Evolutionary conservation across 1,284 basidiomycete species (phyloP).

Genomic region (Ustilago crameri): DNA sequence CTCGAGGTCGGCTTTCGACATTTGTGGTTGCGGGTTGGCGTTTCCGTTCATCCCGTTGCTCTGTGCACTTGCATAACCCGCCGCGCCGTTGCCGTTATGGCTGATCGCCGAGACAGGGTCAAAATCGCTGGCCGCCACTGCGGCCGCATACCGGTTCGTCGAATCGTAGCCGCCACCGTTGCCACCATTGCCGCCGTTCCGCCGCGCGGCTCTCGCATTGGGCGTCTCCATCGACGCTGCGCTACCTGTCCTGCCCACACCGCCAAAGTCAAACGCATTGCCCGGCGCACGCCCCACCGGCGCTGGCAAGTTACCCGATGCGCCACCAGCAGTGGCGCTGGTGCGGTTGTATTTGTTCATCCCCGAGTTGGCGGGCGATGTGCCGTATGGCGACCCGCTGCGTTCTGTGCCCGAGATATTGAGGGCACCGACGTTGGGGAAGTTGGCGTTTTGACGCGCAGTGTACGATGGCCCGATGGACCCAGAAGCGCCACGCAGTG

Average conservation of each 20-base stretch:
- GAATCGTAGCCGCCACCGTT: not conserved
- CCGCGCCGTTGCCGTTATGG: not conserved
- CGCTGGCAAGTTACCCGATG: slow-evolving; percentile 19
- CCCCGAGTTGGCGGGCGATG: slow-evolving; percentile 10
- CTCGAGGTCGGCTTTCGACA: slow-evolving; percentile 39
- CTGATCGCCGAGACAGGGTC: slow-evolving; percentile 9
- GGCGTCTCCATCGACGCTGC: slow-evolving; percentile 24
- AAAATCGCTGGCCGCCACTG: too few relatives aligned
- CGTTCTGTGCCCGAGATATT: slow-evolving; percentile 21
- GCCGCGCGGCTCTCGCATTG: slow-evolving; percentile 14
- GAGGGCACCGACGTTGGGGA: slow-evolving; percentile 22
- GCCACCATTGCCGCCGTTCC: slow-evolving; percentile 17
- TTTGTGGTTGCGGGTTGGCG: not conserved
- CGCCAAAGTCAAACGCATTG: slow-evolving; percentile 44
- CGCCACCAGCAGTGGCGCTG: not conserved
- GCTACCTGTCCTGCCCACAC: slow-evolving; percentile 29
- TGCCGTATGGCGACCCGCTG: slow-evolving; percentile 30
- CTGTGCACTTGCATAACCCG: not conserved
- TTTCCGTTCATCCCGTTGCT: slow-evolving; percentile 2
- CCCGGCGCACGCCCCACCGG: slow-evolving; percentile 39
- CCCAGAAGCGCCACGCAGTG: slow-evolving; percentile 34
- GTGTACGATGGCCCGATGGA: slow-evolving; percentile 33
- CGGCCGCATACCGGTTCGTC: not conserved
- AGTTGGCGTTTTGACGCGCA: slow-evolving; percentile 11
- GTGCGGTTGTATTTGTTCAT: slow-evolving; percentile 19